phyloP scores from a whole-genome alignment of 2,329 filamentous ascomycete species.

The Aureobasidium sp. region DNA sequence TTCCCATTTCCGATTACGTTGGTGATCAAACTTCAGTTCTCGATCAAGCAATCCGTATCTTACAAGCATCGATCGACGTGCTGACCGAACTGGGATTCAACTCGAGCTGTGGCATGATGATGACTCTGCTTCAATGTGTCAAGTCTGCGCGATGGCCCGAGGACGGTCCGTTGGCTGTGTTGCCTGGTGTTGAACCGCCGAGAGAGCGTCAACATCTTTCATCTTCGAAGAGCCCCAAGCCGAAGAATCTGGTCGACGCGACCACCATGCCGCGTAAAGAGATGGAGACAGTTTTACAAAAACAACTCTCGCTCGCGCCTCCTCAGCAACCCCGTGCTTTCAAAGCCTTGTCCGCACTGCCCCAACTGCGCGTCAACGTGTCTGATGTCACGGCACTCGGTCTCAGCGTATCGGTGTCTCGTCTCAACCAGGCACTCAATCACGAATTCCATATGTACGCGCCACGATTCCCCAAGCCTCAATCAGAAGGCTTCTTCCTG shows the following conservation, averaged over 20 bases:
- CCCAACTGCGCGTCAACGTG: conserved; percentile 59
- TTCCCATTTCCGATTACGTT: conserved; percentile 95
- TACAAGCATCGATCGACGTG: conserved; percentile 91
- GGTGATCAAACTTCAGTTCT: conserved; percentile 84
- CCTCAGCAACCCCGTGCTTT: conserved; percentile 44
- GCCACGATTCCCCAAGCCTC: conserved; percentile 85
- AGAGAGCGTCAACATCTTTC: conserved; percentile 37
- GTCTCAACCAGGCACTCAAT: conserved; percentile 59
- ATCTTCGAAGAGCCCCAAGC: conserved; percentile 27
- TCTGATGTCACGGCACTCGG: conserved; percentile 55
- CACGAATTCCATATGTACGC: conserved; percentile 72
- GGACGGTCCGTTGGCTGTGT: conserved; percentile 69
- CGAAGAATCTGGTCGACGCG: conserved; percentile 34
- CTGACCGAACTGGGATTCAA: conserved; percentile 81
- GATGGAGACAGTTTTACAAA: conserved; percentile 37
- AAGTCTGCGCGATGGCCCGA: conserved; percentile 89
- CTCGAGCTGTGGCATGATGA: conserved; percentile 72
- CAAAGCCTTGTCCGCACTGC: conserved; percentile 60
- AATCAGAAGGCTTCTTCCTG: conserved; percentile 90
- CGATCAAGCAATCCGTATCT: conserved; percentile 93
- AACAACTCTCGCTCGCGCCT: conserved; percentile 45
- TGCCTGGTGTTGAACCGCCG: conserved; percentile 60
- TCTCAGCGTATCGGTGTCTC: conserved; percentile 56
- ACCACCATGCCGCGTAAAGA: conserved; percentile 28
- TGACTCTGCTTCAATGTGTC: conserved; percentile 79